Conservation (phyloP, 805 yeast species). For the Candida xiaguanensis region DNA sequence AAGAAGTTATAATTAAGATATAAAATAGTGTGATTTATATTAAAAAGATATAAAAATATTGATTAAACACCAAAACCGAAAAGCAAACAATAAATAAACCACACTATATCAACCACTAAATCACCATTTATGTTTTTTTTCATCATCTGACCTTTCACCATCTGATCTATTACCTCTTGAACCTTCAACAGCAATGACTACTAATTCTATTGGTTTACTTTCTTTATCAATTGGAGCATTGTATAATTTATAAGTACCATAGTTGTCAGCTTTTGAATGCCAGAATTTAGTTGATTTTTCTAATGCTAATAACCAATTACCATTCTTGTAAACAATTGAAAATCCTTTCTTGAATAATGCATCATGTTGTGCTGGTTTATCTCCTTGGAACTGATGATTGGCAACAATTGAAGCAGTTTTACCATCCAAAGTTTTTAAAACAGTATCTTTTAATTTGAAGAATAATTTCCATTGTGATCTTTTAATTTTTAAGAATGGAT, state of each 20-base stretch:
- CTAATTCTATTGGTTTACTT: conserved; percentile 3
- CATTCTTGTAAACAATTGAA: conserved; percentile 4
- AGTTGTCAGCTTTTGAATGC: neutral
- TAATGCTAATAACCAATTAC: conserved; percentile 5
- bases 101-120: neutral
- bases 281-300: conserved; percentile 3
- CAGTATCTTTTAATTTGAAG: conserved; percentile 22
- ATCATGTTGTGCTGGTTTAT: conserved; percentile 29
- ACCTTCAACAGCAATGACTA: neutral
- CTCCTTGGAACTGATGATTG: conserved; percentile 10
- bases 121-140: neutral
- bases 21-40: neutral
- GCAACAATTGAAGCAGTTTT: conserved; percentile 8
- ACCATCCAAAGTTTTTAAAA: conserved; percentile 31
- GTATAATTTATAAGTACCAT: conserved; percentile 1
- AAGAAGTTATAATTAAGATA: too few species aligned
- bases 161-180: neutral
- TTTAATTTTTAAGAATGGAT: conserved; percentile 3
- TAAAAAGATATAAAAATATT: neutral
- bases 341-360: conserved; percentile 6
- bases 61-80: neutral
- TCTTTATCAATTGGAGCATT: conserved; percentile 3
- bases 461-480: conserved; percentile 2
- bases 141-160: neutral
- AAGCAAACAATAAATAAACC: neutral